These are phyloP conservation scores for Rhizopus arrhizus DNA, from an alignment of 371 early-diverging fungal species.

Conservation along the genomic window DNA sequence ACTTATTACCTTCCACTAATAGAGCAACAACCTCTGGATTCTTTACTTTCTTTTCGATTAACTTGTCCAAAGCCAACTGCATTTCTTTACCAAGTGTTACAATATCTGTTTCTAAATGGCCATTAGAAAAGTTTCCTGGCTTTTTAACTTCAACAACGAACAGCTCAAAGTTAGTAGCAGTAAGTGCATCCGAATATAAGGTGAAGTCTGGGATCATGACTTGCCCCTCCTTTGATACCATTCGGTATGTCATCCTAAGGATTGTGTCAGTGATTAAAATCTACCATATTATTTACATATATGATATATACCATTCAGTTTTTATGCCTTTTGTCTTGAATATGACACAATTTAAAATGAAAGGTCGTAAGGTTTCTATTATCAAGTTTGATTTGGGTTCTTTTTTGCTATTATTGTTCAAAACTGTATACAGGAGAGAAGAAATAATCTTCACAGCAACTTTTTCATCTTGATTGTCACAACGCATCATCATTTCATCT, in stretches of 20 bases:
- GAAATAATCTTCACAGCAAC: constrained; percentile 3
- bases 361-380: constrained; percentile 7
- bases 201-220: constrained; percentile 22
- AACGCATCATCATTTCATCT: background rate
- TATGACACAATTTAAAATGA: constrained; percentile 1
- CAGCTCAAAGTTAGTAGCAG: constrained; percentile 19
- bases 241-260: constrained; percentile 17
- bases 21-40: constrained; percentile 22
- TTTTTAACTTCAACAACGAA: constrained; percentile 21
- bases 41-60: constrained; percentile 16
- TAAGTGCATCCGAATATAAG: constrained; percentile 13
- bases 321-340: constrained; percentile 2
- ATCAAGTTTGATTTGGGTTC: constrained; percentile 4
- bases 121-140: constrained; percentile 18
- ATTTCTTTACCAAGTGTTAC: constrained; percentile 19
- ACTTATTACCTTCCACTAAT: constrained; percentile 14
- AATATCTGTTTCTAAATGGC: constrained; percentile 13
- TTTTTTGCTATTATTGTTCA: background rate
- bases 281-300: background rate
- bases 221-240: constrained; percentile 2
- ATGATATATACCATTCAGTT: constrained; percentile 10
- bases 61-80: constrained; percentile 18
- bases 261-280: background rate
- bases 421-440: background rate
- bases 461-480: background rate